Evolutionary conservation across 176 grass and related monocot species (phyloP), one percentile per base, ranked within the genome.

Genomic region (Eremochloa ophiuroides): DNA sequence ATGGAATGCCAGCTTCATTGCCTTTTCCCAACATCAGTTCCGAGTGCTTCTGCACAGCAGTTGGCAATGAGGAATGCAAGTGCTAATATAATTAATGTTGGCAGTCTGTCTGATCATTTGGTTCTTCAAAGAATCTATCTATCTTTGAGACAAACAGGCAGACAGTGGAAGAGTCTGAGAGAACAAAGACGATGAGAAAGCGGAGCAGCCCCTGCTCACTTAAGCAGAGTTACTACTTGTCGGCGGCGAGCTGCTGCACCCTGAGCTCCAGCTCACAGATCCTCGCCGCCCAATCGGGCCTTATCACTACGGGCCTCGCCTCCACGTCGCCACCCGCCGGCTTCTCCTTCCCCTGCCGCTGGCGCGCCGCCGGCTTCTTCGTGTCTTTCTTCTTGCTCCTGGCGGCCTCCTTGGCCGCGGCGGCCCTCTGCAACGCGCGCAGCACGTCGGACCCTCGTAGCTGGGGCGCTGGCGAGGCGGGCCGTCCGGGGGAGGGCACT

Each of bases 381-480:
- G 8, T 6, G 18, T 20, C 18, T 13, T 68, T 22, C 2, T 58
- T 76, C 75, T 20, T 53, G 81, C 47, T 82, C 84, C 43, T 80
- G 34, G 88, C 85, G 69, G 88, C 88, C 69, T 85, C 82, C 78
- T 87, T 89, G 70, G 79, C 74, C 1, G 88, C 82, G 2, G 72
- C 70, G 28, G 82, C 88, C 29, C 74, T 82, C 77, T 85, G 78
- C 72, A 93, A 53, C 23, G 87, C 91, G 14, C 56, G 78, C 73
- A 90, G 91, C 8, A 93, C 87, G 67, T 85, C 87, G 1, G 84
- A 85, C 10, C 87, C 87, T 14, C 82, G 68, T 26, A 90, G 87
- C 71, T 80, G 76, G 47, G 79, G 15, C 17, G 67, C 59, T 18
- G 67, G 31, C 37, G 71, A 62, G 3, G 6, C 14, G 25, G 62